phyloP scores from a whole-genome alignment of 1,139 yeast genomes.

The Starmera stellimalicola region DNA sequence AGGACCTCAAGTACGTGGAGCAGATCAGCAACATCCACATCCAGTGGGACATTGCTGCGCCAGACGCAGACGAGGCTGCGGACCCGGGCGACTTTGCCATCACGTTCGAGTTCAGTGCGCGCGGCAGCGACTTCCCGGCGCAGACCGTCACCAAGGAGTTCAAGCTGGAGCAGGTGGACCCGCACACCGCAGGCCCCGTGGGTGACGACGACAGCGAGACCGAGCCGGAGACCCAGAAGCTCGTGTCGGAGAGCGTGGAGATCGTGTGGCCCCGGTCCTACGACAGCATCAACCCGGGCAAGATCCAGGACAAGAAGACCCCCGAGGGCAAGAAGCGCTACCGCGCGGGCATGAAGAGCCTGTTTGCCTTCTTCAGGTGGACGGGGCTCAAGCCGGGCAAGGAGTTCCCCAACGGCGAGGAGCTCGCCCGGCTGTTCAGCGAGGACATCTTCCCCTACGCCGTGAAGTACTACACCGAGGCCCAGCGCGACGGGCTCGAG shows the following conservation, averaged over 20 bases:
- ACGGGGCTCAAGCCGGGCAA: constrained; percentile 66
- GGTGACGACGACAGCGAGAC: constrained; percentile 28
- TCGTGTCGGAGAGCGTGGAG: constrained; percentile 40
- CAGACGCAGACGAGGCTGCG: constrained; percentile 18
- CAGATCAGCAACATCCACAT: constrained; percentile 47
- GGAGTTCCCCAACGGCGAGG: constrained; percentile 66
- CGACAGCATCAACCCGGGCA: constrained; percentile 40
- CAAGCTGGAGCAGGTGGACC: constrained; percentile 29
- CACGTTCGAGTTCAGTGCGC: constrained; percentile 38
- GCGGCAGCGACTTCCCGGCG: constrained; percentile 29
- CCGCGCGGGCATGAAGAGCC: constrained; percentile 62
- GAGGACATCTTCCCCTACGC: constrained; percentile 69
- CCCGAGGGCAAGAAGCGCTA: constrained; percentile 50
- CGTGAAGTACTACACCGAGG: constrained; percentile 63
- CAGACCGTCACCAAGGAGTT: constrained; percentile 51
- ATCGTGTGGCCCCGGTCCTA: constrained; percentile 55
- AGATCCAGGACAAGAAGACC: constrained; percentile 32
- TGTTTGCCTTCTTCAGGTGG: constrained; percentile 71
- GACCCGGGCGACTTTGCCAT: constrained; percentile 46
- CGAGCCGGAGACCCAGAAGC: constrained; percentile 37
- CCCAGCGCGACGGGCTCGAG: constrained; percentile 44
- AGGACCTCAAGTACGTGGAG: constrained; percentile 62
- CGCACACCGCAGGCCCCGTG: constrained; percentile 2
- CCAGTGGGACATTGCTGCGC: constrained; percentile 35
- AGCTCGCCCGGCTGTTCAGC: constrained; percentile 48